Base-by-base conservation (phyloP, 768 basidiomycete species). In the Royoungia palumana region DNA sequence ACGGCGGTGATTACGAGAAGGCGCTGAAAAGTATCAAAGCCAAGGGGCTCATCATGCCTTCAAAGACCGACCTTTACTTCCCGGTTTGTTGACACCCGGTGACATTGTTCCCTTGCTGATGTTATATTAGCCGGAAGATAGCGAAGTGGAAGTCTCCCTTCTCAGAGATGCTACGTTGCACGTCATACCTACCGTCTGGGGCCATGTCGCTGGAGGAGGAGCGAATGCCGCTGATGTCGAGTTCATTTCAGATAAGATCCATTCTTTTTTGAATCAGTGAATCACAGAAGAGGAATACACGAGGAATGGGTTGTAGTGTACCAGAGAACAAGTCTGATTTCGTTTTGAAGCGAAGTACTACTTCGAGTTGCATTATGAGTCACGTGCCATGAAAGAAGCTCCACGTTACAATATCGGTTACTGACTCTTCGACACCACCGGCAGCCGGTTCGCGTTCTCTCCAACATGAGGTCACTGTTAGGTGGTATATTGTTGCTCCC, bases 21-120 rank as follows among this genome's bases (percentile, higher is more conserved):
- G 67, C 69, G 35, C 54, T 82, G 51, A 60, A 60, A 11, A 59
- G 56, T 14, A 77, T 82, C 59, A 74, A 75, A 50, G 77, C 78
- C 1, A 76, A 72, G 47, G 81, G 73, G 1, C 58, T 82, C 32
- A 75, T 82, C 28, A 81, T 82, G 78, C 81, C 81, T 17, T 75
- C 72, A 47, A 80, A 76, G 66, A 81, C 80, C 2, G 81, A 82
- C 54, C 61, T 83, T 34, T 82, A 80, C 58, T 83, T 82, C 60
- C 73, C 81, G 30, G 79, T 80, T 51, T 37, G 58, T 56, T 36
- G 21, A 14, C 11, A 35, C n/a, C 5, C 27, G 9, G 6, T 14
- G 14, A 17, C 16, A 7, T 37, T 35, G 28, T 16, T 17, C 20
- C 12, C 35, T 5, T 17, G 16, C 42, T 57, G 11, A 50, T 28